Conservation (phyloP, 139 green algal species). For the Nannochloris sp. region DNA sequence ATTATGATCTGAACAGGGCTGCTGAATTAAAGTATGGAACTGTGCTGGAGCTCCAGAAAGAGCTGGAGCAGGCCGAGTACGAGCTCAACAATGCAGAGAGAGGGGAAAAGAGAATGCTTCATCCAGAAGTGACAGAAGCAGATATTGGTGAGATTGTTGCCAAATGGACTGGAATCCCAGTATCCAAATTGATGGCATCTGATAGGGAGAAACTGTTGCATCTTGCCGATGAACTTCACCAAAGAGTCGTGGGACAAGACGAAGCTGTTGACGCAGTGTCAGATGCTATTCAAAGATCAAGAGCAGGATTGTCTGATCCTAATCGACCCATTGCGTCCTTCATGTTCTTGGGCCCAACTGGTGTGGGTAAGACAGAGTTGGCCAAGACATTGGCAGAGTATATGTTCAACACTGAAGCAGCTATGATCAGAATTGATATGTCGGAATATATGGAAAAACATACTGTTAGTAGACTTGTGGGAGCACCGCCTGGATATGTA, state of each 20-base stretch:
- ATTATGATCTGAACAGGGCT: constrained; percentile 91
- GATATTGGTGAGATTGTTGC: constrained; percentile 92
- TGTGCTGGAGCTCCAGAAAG: constrained; percentile 78
- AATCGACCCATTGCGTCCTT: constrained; percentile 92
- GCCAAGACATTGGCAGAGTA: constrained; percentile 82
- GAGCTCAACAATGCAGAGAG: constrained; percentile 21
- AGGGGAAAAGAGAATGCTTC: constrained; percentile 61
- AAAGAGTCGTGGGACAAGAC: constrained; percentile 79
- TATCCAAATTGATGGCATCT: constrained; percentile 60
- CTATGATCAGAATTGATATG: constrained; percentile 95
- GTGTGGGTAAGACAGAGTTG: constrained; percentile 99
- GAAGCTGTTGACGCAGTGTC: constrained; percentile 80
- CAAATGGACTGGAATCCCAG: constrained; percentile 89
- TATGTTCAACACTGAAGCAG: constrained; percentile 34
- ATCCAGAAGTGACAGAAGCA: constrained; percentile 89
- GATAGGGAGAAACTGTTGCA: constrained; percentile 93
- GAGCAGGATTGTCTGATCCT: constrained; percentile 82
- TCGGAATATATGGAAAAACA: constrained; percentile 96
- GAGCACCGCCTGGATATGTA: constrained; percentile 90
- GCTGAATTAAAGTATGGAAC: constrained; percentile 98
- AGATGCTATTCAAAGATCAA: constrained; percentile 87
- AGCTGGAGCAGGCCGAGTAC: constrained; percentile 66
- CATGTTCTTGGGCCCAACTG: constrained; percentile 97
- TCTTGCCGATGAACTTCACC: constrained; percentile 82
- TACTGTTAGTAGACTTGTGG: constrained; percentile 72